Conservation (phyloP, 1,284 basidiomycete species). For the Ganoderma lucidum region DNA sequence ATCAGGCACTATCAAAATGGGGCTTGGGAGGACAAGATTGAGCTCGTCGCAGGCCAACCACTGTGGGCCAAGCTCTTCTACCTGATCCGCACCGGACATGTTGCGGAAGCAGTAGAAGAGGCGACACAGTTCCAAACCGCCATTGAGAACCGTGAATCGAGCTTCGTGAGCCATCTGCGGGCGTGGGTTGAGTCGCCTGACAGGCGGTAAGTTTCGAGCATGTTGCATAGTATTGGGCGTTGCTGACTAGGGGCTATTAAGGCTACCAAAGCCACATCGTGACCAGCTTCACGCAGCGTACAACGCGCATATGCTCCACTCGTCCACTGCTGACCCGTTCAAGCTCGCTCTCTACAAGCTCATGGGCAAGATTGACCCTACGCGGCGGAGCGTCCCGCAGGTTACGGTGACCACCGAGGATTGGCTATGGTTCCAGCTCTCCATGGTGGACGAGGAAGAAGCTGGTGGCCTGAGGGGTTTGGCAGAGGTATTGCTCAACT, state of each 20-base stretch:
- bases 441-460: constrained; percentile 86
- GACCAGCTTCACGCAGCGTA: constrained; percentile 90
- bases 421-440: constrained; percentile 98
- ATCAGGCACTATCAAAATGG: constrained; percentile 84
- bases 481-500: constrained; percentile 83
- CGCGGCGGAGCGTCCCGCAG: constrained; percentile 80
- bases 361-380: constrained; percentile 91
- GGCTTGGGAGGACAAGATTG: constrained; percentile 86
- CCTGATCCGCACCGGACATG: constrained; percentile 88
- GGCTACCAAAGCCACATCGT: constrained; percentile 81
- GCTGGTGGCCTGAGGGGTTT: constrained; percentile 85
- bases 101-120: constrained; percentile 82
- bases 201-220: constrained; percentile 59
- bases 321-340: constrained; percentile 89
- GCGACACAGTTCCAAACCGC: constrained; percentile 77
- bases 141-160: constrained; percentile 84
- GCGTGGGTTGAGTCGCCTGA: constrained; percentile 88
- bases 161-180: constrained; percentile 87
- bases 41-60: constrained; percentile 88
- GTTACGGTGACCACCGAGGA: constrained; percentile 96
- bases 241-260: constrained; percentile 38
- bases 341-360: constrained; percentile 96
- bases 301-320: constrained; percentile 92
- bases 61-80: constrained; percentile 95
- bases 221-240: neutral